Evolutionary conservation across 2,329 filamentous ascomycete species (phyloP).

Genomic region (Fusarium subtropicale): DNA sequence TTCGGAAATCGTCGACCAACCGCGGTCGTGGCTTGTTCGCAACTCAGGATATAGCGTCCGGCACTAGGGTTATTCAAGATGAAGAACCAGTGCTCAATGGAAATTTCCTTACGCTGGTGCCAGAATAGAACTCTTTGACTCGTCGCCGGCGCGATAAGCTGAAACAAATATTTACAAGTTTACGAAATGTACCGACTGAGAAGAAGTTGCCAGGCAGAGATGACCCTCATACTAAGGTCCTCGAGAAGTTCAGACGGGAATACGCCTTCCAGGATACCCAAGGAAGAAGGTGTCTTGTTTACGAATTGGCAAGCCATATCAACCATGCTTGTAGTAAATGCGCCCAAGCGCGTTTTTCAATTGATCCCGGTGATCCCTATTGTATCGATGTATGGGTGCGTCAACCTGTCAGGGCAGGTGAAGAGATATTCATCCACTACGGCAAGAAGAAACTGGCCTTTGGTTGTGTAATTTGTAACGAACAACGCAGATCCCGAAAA

Average conservation of each 20-base stretch:
- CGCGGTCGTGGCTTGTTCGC: constrained; percentile 42
- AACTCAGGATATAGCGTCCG: background rate
- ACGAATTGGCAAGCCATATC: constrained; percentile 42
- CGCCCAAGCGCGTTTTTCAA: constrained; percentile 43
- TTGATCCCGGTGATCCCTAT: constrained; percentile 13
- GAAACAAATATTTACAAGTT: constrained; percentile 8
- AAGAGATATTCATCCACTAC: constrained; percentile 56
- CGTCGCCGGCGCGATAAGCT: background rate
- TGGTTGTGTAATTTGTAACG: background rate
- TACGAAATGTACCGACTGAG: constrained; percentile 23
- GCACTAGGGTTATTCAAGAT: constrained; percentile 34
- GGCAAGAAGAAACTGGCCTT: constrained; percentile 45
- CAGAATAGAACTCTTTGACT: constrained; percentile 27
- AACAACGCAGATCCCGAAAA: background rate
- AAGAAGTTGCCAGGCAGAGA: background rate
- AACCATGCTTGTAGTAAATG: constrained; percentile 52
- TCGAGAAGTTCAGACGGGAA: constrained; percentile 13
- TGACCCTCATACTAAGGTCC: background rate
- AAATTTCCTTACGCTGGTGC: constrained; percentile 1
- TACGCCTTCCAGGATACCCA: constrained; percentile 43
- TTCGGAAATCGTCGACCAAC: constrained; percentile 10
- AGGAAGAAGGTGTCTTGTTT: constrained; percentile 32
- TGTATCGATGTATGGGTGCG: constrained; percentile 35
- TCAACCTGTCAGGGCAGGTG: constrained; percentile 39
- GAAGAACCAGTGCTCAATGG: constrained; percentile 36